These are phyloP conservation scores for Wickerhamomyces bisporus DNA, from an alignment of 805 yeast species.

Conservation along the genomic window DNA sequence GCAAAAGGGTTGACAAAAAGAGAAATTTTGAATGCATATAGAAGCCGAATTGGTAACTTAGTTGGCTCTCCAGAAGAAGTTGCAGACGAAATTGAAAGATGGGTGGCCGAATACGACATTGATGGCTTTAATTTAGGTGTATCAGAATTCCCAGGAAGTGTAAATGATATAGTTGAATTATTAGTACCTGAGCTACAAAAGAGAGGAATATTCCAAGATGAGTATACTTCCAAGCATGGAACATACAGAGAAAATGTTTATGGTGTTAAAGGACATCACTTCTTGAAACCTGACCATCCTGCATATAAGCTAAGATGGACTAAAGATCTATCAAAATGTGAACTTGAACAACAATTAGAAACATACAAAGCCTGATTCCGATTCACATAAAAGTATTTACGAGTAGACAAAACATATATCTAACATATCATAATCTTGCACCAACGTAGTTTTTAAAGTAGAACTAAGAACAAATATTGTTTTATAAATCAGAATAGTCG, in stretches of 20 bases:
- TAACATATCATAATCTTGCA: too few relatives aligned
- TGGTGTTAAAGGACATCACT: constrained; percentile 2
- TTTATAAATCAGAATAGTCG: too few relatives aligned
- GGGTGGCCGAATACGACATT: constrained; percentile 2
- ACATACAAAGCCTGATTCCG: too few relatives aligned
- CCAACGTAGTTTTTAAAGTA: too few relatives aligned
- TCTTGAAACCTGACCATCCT: constrained; percentile 7
- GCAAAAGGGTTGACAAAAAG: constrained; percentile 12
- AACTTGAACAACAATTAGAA: too few relatives aligned
- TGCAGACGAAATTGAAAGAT: constrained; percentile 11
- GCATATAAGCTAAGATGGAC: constrained; percentile 15
- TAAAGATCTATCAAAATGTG: too few relatives aligned
- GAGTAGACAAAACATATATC: too few relatives aligned
- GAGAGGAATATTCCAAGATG: background rate
- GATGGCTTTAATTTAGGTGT: constrained; percentile 2
- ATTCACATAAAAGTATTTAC: too few relatives aligned
- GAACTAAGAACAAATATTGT: too few relatives aligned
- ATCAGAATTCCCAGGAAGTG: background rate
- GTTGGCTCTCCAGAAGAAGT: constrained; percentile 32
- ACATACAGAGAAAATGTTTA: constrained; percentile 40
- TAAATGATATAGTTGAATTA: background rate
- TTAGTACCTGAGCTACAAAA: background rate
- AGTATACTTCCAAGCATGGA: constrained; percentile 8
- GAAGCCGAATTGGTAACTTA: constrained; percentile 13
- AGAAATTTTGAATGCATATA: constrained; percentile 20